Conservation (phyloP, 192 early-diverging fungal species). For the Coemansia umbellata region DNA sequence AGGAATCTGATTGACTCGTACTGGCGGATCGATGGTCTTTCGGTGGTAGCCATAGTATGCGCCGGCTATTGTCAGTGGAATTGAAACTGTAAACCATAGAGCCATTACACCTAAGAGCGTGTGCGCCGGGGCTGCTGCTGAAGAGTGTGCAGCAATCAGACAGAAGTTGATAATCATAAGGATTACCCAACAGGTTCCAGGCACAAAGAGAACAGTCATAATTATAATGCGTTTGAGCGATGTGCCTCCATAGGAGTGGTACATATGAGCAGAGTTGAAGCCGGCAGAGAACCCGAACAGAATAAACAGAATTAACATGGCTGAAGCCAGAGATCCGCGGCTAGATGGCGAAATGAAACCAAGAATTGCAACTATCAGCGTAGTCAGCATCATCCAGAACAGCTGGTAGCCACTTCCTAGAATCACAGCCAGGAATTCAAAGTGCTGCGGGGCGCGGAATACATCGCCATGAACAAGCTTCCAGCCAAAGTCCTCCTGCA, state of each 20-base stretch:
- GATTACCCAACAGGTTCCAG: conserved; percentile 56
- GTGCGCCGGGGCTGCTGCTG: conserved; percentile 83
- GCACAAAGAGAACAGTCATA: conserved; percentile 78
- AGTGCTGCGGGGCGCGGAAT: conserved; percentile 82
- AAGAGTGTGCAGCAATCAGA: conserved; percentile 73
- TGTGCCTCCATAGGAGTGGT: conserved; percentile 92
- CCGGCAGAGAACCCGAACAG: conserved; percentile 85
- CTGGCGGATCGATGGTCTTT: conserved; percentile 67
- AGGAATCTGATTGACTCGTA: conserved; percentile 90
- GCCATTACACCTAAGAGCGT: conserved; percentile 77
- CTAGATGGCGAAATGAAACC: conserved; percentile 91
- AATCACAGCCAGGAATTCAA: conserved; percentile 72
- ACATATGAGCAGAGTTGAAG: conserved; percentile 81
- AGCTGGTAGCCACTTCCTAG: conserved; percentile 83
- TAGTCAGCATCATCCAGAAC: conserved; percentile 67
- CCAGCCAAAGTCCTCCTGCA: conserved; percentile 96
- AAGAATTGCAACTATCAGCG: conserved; percentile 85
- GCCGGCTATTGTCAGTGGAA: conserved; percentile 80
- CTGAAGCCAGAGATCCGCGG: conserved; percentile 88
- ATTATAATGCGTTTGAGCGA: conserved; percentile 82
- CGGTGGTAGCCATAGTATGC: conserved; percentile 66
- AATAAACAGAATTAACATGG: conserved; percentile 92
- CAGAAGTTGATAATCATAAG: conserved; percentile 80
- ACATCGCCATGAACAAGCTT: conserved; percentile 97
- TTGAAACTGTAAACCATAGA: conserved; percentile 81